These are phyloP conservation scores for Elaeagnus macrophylla DNA, from an alignment of 306 rosid genomes.

Conservation along the genomic window DNA sequence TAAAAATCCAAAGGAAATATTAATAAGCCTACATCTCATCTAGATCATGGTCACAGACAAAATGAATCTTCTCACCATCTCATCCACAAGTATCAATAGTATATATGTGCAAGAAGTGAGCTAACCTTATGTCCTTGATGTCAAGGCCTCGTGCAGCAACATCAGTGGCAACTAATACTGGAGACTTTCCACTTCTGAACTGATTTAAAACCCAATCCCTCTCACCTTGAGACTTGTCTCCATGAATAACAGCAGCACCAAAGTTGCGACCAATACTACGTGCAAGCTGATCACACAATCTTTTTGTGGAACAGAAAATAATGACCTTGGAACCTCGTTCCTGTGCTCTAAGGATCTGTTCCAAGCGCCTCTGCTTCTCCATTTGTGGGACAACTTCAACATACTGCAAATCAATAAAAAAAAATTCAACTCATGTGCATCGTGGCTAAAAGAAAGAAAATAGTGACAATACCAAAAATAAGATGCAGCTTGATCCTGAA, in stretches of 20 bases:
- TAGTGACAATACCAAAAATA: neutral
- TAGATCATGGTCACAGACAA: neutral
- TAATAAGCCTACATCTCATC: slow-evolving; percentile 4
- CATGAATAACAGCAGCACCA: slow-evolving; percentile 98
- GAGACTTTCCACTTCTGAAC: slow-evolving; percentile 86
- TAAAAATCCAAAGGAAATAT: slow-evolving; percentile 7
- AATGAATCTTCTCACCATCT: neutral
- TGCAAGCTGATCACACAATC: slow-evolving; percentile 90
- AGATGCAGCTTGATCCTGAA: neutral
- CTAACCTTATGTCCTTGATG: slow-evolving; percentile 95
- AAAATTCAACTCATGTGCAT: neutral
- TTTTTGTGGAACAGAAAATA: slow-evolving; percentile 91
- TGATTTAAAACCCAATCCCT: slow-evolving; percentile 91
- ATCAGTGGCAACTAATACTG: slow-evolving; percentile 90
- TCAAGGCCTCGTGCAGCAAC: slow-evolving; percentile 99
- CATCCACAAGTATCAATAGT: slow-evolving; percentile 4
- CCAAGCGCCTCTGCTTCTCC: slow-evolving; percentile 97
- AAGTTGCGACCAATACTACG: slow-evolving; percentile 76
- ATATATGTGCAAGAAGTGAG: neutral
- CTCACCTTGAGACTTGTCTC: slow-evolving; percentile 96
- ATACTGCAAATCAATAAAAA: slow-evolving; percentile 40
- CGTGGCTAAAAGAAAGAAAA: neutral
- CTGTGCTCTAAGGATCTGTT: slow-evolving; percentile 89
- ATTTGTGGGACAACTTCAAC: slow-evolving; percentile 95
- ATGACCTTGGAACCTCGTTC: slow-evolving; percentile 89